Evolutionary conservation across 331 rosid species (phyloP), one percentile per base, ranked within the genome.

Genomic region (Saraca asoca): DNA sequence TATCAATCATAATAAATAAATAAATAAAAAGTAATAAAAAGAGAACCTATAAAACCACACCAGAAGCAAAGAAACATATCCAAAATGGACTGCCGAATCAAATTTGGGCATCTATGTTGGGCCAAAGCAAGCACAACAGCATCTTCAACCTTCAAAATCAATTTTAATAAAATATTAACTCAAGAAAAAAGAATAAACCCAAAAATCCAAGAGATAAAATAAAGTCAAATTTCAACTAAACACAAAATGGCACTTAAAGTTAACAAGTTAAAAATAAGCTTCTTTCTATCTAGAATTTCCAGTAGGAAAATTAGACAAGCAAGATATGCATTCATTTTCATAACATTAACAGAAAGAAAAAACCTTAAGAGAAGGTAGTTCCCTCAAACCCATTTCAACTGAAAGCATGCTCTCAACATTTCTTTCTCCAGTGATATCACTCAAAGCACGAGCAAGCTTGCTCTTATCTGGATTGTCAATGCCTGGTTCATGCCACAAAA

Each of bases 321-420:
- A 20, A 58, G 3, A 24, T 29, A 46, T 49, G 5, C 62, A 56
- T 64, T 51, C 39, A 39, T 29, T 48, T 16, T 34, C 12, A 11
- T 16, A 64, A 17, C 50, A 76, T 2, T 24, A 69, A 70, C 31
- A 24, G 31, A 24, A 3, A 70, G 4, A 59, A 43, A 62, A 54
- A 56, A 90, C 99, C 99, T 94, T 94, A 33, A 94, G 73, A 75
- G 95, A 88, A 49, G 95, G 81, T 70, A 94, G 77, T 71, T 85
- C 85, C 68, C 80, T 79, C 74, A 82, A 70, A 38, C 85, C 90
- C 90, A 82, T 82, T 77, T 85, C 87, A 51, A 85, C 87, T 57
- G 87, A 82, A 79, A 85, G 90, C 90, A 82, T 85, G 62, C 80
- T 85, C 81, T 85, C 90, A 64, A 85, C 79, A 69, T 85, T 82